Evolutionary conservation across 768 basidiomycete species (phyloP).

Genomic region (Phylloporus rhodoxanthus): DNA sequence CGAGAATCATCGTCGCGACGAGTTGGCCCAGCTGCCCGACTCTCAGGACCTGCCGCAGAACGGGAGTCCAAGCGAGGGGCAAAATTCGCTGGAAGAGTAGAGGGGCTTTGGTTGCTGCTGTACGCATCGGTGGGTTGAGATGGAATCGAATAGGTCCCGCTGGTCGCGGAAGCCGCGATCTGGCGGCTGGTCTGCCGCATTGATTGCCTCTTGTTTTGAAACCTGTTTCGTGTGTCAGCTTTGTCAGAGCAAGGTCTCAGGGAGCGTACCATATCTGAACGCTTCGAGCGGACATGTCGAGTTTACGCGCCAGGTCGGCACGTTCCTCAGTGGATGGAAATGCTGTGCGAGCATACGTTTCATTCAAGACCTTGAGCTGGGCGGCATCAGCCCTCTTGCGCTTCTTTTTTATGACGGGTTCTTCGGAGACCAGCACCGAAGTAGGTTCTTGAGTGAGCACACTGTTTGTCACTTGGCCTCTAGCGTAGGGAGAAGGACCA

Average conservation of each 20-base stretch:
- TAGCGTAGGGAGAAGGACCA: conserved; percentile 49
- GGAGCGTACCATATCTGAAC: conserved; percentile 76
- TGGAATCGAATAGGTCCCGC: conserved; percentile 40
- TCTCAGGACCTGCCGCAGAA: conserved; percentile 28
- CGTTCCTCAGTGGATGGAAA: conserved; percentile 87
- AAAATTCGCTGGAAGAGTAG: conserved; percentile 32
- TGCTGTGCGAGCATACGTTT: conserved; percentile 73
- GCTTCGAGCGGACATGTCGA: conserved; percentile 80
- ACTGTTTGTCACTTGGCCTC: conserved; percentile 29
- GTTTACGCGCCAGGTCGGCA: conserved; percentile 62
- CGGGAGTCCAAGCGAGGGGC: conserved; percentile 39
- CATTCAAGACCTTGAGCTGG: conserved; percentile 76
- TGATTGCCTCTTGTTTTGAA: conserved; percentile 82
- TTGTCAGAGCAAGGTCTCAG: conserved; percentile 10
- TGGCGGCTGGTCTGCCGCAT: conserved; percentile 76
- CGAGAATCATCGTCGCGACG: conserved; percentile 45
- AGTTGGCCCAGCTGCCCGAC: conserved; percentile 26
- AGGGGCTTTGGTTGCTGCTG: conserved; percentile 30
- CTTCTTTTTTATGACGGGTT: conserved; percentile 81
- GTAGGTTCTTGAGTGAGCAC: conserved; percentile 31
- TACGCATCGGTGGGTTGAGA: conserved; percentile 35
- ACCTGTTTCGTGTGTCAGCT: conserved; percentile 45
- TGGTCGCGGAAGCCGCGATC: conserved; percentile 37
- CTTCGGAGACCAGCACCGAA: conserved; percentile 41
- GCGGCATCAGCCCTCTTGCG: conserved; percentile 78